Base-by-base conservation (phyloP, 805 yeast genomes). In the Ogataea kodamae region DNA sequence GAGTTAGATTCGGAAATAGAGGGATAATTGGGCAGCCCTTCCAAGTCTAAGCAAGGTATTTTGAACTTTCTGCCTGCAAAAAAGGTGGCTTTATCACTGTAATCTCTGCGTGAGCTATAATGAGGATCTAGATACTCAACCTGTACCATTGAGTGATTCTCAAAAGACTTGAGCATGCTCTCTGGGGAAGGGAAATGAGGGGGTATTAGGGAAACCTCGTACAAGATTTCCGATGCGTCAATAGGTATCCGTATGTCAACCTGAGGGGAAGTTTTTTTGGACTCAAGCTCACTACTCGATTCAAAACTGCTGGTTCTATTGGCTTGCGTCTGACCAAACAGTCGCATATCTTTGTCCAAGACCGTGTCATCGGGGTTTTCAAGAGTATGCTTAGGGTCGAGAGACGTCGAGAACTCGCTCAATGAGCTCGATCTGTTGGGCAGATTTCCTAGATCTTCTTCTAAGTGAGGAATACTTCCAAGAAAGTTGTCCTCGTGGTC, bases 61-160 rank as follows among this genome's bases (percentile, higher is more conserved):
- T 58, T 61, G 41, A 78, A 76, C 43, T 71, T 74, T 40, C 69
- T 75, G 5, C 88, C 89, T 1, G 89, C 89, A 57, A 76, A 79
- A 1, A 73, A 57, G 35, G 81, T 71, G 0, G 90, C 79, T 8
- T 57, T 55, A 5, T 55, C 48, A 2, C 74, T 79, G 5, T 71
- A 60, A 45, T 85, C 89, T 1, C 55, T 48, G 0, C 63, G 46
- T 10, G 70, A 66, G 17, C 78, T 70, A 46, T 76, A 89, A 44
- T 60, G 76, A 0, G 96, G 95, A 42, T 74, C 81, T 1, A 47
- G 37, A 50, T 81, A 80, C 9, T 76, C 68, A 9, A 74, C 57
- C 42, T 70, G 66, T 3, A 82, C 68, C 9, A 69, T 46, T 0
- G 78, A 79, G 16, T 52, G 43, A 1, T 54, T 54, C 19, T 70